Percentiles rank a stretch among this genome's conserved stretches.
Conservation (phyloP, 257 asterid genomes). For the Prunella vulgaris region DNA sequence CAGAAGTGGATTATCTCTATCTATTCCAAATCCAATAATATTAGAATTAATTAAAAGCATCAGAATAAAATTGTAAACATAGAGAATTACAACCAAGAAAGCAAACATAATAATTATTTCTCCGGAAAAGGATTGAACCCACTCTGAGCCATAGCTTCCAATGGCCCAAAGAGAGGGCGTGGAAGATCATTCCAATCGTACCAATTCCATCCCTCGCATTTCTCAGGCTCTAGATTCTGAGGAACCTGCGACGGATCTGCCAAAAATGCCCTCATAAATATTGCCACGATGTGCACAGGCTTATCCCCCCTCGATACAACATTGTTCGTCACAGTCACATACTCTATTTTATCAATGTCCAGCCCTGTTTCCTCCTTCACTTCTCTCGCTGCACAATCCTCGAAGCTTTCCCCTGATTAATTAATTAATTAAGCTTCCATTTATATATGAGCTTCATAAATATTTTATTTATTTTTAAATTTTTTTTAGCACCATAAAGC, state of each 20-base stretch:
- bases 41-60: too few relatives aligned
- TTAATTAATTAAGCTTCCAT: neutral
- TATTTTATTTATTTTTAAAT: too few relatives aligned
- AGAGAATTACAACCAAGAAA: neutral
- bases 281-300: conserved; percentile 40
- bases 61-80: neutral
- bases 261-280: conserved; percentile 46
- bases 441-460: too few relatives aligned
- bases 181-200: conserved; percentile 67
- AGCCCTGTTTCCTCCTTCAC: conserved; percentile 77
- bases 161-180: conserved; percentile 35
- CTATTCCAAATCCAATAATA: neutral
- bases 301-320: conserved; percentile 19
- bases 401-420: conserved; percentile 55
- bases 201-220: conserved; percentile 84
- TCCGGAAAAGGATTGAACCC: conserved; percentile 41
- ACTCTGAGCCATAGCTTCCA: conserved; percentile 22
- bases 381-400: conserved; percentile 62
- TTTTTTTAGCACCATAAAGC: neutral
- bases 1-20: neutral
- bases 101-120: neutral
- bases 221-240: conserved; percentile 58
- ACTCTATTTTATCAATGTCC: conserved; percentile 30
- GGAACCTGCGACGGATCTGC: conserved; percentile 41
- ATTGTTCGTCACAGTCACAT: conserved; percentile 43